These are phyloP conservation scores for Pleurotus tuber-regium DNA, from an alignment of 768 basidiomycete genomes.

Conservation along the genomic window DNA sequence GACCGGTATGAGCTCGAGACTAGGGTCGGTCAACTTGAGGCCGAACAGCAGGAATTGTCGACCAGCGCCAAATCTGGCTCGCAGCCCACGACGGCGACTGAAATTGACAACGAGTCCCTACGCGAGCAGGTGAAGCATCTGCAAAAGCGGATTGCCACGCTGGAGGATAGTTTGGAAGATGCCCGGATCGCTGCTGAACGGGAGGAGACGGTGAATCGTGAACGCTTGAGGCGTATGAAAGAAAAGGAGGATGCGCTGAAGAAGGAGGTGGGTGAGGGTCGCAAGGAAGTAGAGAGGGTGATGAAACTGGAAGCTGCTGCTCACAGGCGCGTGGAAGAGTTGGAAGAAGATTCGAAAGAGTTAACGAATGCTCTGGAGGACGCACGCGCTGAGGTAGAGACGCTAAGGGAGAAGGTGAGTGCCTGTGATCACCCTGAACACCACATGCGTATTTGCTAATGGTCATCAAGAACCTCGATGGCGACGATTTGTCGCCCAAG, in stretches of 20 bases:
- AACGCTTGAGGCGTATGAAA: conserved; percentile 64
- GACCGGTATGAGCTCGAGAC: conserved; percentile 79
- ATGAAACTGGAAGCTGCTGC: conserved; percentile 59
- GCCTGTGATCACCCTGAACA: no score
- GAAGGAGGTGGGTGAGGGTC: conserved; percentile 67
- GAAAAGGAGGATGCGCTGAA: conserved; percentile 71
- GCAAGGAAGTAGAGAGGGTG: conserved; percentile 63
- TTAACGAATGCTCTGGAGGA: conserved; percentile 85
- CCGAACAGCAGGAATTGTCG: conserved; percentile 15
- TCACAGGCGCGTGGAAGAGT: conserved; percentile 71
- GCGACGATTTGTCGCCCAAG: conserved; percentile 3
- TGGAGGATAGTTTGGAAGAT: conserved; percentile 90
- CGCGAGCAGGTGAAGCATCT: conserved; percentile 89
- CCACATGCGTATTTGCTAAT: conserved; percentile 9
- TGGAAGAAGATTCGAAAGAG: conserved; percentile 88
- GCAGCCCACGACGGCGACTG: conserved; percentile 56
- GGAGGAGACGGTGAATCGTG: conserved; percentile 64
- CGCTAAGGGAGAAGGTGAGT: conserved; percentile 72
- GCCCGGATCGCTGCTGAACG: conserved; percentile 63
- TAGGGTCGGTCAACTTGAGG: conserved; percentile 56
- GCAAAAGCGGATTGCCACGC: conserved; percentile 65
- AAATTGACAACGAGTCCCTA: conserved; percentile 94
- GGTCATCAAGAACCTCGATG: conserved; percentile 58
- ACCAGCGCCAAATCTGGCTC: conserved; percentile 19
- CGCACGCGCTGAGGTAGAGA: conserved; percentile 87